Evolutionary conservation across 495 filamentous ascomycete genomes (phyloP).

Genomic region (Neurospora sublineolata): DNA sequence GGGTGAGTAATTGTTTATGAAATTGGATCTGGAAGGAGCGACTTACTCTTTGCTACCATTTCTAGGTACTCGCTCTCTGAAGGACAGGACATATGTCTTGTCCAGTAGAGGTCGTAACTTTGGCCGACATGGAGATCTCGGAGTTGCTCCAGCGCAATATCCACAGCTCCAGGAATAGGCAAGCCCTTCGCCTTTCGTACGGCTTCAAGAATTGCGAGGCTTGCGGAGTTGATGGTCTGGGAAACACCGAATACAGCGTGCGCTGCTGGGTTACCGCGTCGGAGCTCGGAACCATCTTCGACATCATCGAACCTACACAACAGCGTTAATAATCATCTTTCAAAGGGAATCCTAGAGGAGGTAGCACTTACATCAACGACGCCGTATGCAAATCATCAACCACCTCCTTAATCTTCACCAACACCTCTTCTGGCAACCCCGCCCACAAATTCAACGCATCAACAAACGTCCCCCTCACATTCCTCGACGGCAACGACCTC

Average conservation of each 20-base stretch:
- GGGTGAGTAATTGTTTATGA: no score
- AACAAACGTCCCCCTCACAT: slow-evolving; percentile 4
- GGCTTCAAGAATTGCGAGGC: slow-evolving; percentile 76
- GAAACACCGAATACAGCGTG: slow-evolving; percentile 77
- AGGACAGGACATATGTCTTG: slow-evolving; percentile 68
- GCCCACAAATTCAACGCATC: slow-evolving; percentile 11
- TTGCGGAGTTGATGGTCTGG: slow-evolving; percentile 81
- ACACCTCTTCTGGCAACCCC: neutral
- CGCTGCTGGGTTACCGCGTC: slow-evolving; percentile 71
- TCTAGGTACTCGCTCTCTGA: slow-evolving; percentile 80
- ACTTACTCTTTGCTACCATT: slow-evolving; percentile 73
- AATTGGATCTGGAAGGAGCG: neutral
- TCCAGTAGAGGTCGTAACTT: slow-evolving; percentile 84
- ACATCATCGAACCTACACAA: slow-evolving; percentile 53
- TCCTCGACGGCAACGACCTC: slow-evolving; percentile 9
- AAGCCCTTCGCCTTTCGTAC: slow-evolving; percentile 57
- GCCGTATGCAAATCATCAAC: slow-evolving; percentile 6
- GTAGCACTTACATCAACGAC: slow-evolving; percentile 4
- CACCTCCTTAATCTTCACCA: neutral
- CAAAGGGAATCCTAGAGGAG: neutral
- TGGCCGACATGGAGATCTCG: slow-evolving; percentile 76
- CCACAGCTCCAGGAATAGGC: slow-evolving; percentile 46
- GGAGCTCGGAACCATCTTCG: slow-evolving; percentile 61
- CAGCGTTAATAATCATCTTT: neutral
- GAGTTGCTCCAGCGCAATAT: slow-evolving; percentile 69